Conservation (phyloP, 2,329 filamentous ascomycete species). For the Stagonosporopsis vannaccii region DNA sequence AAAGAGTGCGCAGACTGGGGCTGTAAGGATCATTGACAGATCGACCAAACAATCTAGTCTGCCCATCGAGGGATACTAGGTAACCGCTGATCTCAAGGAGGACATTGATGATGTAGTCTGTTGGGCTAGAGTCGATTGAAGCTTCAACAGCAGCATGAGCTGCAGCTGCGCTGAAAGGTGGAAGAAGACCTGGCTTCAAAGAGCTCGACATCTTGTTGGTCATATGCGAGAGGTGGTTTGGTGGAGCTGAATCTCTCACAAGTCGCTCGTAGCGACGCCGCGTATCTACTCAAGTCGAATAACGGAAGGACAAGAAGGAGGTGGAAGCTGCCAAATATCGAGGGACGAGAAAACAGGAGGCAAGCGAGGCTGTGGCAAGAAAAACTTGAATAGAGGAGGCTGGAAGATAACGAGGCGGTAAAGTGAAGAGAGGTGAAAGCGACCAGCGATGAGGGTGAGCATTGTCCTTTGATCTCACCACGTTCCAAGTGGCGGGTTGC, state of each 20-base stretch:
- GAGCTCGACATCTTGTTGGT: background rate
- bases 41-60: conserved; percentile 21
- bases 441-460: conserved; percentile 15
- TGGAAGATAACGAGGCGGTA: conserved; percentile 7
- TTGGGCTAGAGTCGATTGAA: conserved; percentile 9
- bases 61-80: conserved; percentile 24
- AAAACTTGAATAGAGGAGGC: conserved; percentile 17
- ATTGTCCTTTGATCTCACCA: conserved; percentile 9
- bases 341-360: background rate
- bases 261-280: background rate
- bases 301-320: background rate
- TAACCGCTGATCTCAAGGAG: conserved; percentile 22
- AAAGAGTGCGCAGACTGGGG: conserved; percentile 36
- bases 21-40: conserved; percentile 28
- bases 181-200: conserved; percentile 2
- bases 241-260: background rate
- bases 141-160: conserved; percentile 23
- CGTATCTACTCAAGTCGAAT: background rate
- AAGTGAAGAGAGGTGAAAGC: conserved; percentile 27
- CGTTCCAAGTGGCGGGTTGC: background rate
- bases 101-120: conserved; percentile 21
- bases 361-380: background rate
- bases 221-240: background rate
- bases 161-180: conserved; percentile 24
- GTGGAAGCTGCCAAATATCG: background rate